Base-by-base conservation (phyloP, 1,284 basidiomycete genomes). In the Ganoderma resinaceum region DNA sequence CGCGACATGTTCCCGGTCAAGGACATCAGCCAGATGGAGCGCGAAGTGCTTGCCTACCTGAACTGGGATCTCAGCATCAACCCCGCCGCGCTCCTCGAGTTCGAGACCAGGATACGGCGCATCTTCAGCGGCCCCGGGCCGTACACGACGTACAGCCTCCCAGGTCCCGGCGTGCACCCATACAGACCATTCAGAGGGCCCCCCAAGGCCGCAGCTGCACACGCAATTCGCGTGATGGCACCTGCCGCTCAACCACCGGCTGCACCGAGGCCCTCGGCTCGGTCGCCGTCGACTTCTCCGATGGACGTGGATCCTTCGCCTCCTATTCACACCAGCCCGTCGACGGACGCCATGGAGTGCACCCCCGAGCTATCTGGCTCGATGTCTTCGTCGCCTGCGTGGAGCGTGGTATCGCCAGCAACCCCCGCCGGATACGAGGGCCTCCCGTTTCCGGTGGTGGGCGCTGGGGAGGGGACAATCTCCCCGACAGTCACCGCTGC, bases 21-120 rank as follows among this genome's bases (percentile, higher is more conserved):
- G n/a, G 62, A 64, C 11, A 31, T 63, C 46, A 67, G 60, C 58
- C n/a, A 18, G 29, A 31, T 37, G 40, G 62, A 67, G 62, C 57
- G 66, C 11, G 66, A 64, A 16, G 42, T 67, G 29, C 29, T 53
- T 33, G n/a, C 1, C 18, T n/a, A 11, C 9, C 26, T 67, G 18
- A 46, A 63, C 20, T 67, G 40, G 40, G 46, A 49, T 9, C 43
- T 67, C 57, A 42, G 61, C 11, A 46, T 63, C 20, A 4, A 38
- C n/a, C 61, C 60, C 20, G 2, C 3, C 29, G 46, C 18, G 2
- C 53, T 66, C 33, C 7, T 26, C 9, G 52, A 23, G 5, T 66
- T 66, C 49, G 35, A 49, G 52, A 35, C 18, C 31, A 40, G 5
- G 6, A 58, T 60, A 0, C 29, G 23, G 7, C 11, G 29, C n/a